Evolutionary conservation across 192 early-diverging fungal genomes (phyloP), one percentile per base, ranked within the genome.

Genomic region (Gigaspora rosea): DNA sequence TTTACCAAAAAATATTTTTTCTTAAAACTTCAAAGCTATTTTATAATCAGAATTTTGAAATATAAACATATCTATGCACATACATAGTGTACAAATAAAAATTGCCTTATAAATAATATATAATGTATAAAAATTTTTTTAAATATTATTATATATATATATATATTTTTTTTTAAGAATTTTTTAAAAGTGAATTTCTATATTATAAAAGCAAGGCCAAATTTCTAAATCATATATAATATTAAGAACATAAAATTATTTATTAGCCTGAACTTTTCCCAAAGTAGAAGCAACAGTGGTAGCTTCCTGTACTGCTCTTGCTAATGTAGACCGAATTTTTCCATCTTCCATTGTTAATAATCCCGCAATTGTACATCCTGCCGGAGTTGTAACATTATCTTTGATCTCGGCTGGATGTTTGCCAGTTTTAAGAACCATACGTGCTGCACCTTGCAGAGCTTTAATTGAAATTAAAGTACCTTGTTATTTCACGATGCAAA

Each of bases 331-430:
- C 20, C 86, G 77, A 78, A 88, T 88, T 62, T 82, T 86, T 33
- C 86, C 86, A 68, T 88, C 86, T 71, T 88, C 86, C 86, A 88
- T 88, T 6, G 86, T 88, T 56, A 88, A 54, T 47, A 88, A 69
- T 15, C 86, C 86, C 0, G 86, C 86, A 78, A 88, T 88, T 1
- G 86, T 88, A 72, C 85, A 88, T 50, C 86, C 86, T 33, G 81
- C 86, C 32, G 86, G 86, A 8, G 86, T 88, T 11, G 86, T 88
- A 4, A 88, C 86, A 33, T 80, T 80, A 71, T 88, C 86, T 73
- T 88, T 88, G 77, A 88, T 84, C 15, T 80, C 85, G 4, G 86
- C 85, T 27, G 86, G 86, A 70, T 88, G 86, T 9, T 76, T 79
- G 1, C 85, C 85, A 61, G 86, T 86, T 49, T 74, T 75, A 5